Base-by-base conservation (phyloP, 495 filamentous ascomycete genomes). In the Aspergillus sparsus region DNA sequence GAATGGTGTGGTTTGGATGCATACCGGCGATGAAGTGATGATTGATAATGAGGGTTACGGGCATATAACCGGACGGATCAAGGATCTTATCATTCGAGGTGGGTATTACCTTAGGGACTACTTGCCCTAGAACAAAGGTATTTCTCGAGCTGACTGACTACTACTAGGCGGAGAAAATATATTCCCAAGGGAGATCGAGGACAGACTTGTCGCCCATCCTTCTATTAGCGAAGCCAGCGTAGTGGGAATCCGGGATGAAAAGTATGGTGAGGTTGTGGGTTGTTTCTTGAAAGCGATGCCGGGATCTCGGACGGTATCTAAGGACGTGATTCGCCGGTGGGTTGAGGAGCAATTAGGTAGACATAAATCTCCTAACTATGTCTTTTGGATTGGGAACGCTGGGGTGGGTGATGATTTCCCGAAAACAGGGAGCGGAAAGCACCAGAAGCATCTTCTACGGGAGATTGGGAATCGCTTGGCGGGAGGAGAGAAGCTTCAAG, bases 141-240 rank as follows among this genome's bases (percentile, higher is more conserved):
- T 41, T 8, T 47, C 16, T 9, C 6, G 0, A 0, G 15, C 16
- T 1, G 27, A 6, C 44, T 2, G 39, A 15, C 9, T 8, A 21
- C 18, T 49, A 6, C 1, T 5, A 71, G 71, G 70, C 10, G 91
- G 91, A 11, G 90, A 96, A 69, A 96, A 95, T 68, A 88, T 89
- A 50, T 87, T 86, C 59, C 86, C 87, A 1, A 76, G 86, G 18
- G 87, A 89, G 63, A 88, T 89, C 55, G 86, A 89, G 70, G 83
- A 86, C 63, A 75, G 85, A 33, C 73, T 89, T 8, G 61, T 80
- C 5, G 73, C 72, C n/a, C 86, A 89, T 64, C 74, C 82, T 0
- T 66, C 71, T 4, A 76, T 89, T 21, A 57, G 70, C 0, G 68
- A 79, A n/a, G 85, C 87, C 5, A 73, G 83, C 9, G 87, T 88